Percentiles rank a stretch among this genome's conserved stretches.
phyloP scores from a whole-genome alignment of 164 flowering plant genomes.

The Umbellularia californica region DNA sequence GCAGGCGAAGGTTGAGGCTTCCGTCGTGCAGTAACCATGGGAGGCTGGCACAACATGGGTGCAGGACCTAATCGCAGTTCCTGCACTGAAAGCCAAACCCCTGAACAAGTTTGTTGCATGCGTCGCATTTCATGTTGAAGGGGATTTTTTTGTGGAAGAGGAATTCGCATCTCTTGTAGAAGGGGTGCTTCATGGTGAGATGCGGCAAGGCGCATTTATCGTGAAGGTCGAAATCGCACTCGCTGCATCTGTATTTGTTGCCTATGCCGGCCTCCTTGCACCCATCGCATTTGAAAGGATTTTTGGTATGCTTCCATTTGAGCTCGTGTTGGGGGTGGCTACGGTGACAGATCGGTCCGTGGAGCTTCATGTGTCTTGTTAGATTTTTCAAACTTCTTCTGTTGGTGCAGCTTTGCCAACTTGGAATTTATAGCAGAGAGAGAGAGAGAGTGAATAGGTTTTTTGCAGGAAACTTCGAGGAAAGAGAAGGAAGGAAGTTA shows the following conservation, averaged over 20 bases:
- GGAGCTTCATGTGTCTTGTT: conserved; percentile 32
- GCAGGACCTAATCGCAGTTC: conserved; percentile 53
- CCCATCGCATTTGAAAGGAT: conserved; percentile 60
- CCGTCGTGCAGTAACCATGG: conserved; percentile 51
- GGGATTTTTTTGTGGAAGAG: conserved; percentile 36
- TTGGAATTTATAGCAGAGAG: too few relatives aligned
- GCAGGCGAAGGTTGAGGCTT: conserved; percentile 31
- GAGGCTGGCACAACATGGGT: conserved; percentile 63
- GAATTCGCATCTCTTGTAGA: conserved; percentile 52
- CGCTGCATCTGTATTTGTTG: conserved; percentile 39
- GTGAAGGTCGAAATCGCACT: conserved; percentile 57
- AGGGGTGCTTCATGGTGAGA: conserved; percentile 32
- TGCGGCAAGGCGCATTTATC: conserved; percentile 41
- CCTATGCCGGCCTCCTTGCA: conserved; percentile 70
- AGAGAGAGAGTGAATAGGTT: too few relatives aligned
- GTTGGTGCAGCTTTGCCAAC: too few relatives aligned
- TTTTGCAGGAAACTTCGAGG: too few relatives aligned
- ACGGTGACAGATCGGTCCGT: conserved; percentile 43
- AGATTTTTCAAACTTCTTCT: neutral
- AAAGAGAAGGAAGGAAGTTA: too few relatives aligned
- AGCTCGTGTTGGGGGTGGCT: conserved; percentile 49
- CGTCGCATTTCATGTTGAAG: conserved; percentile 38
- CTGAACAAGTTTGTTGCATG: conserved; percentile 36
- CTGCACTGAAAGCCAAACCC: conserved; percentile 58
- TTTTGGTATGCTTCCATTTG: conserved; percentile 46